Base-by-base conservation (phyloP, 768 basidiomycete species). In the Ramaria rubella region DNA sequence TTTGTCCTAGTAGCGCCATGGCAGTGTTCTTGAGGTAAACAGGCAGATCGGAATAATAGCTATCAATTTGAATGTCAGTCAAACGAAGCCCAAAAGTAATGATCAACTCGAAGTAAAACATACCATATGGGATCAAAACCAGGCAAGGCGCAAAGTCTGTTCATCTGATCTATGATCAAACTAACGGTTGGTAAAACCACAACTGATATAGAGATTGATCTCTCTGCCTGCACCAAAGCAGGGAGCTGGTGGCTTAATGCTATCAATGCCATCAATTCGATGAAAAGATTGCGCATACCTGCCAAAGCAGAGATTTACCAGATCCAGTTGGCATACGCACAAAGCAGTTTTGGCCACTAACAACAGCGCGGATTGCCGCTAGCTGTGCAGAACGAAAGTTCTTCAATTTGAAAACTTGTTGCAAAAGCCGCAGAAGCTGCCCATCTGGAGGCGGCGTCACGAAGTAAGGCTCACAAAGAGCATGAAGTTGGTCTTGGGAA, bases 231-330 rank as follows among this genome's bases (percentile, higher is more conserved):
- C 19, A 33, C 43, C 12, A 56, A 8, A 26, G 55, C 55, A 31
- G 55, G 42, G 19, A 56, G 30, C 55, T 56, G 27, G 5, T 45
- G 4, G 27, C 12, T 33, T 33, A 14, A 12, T 15, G 27, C 12
- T 11, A 17, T n/a, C 12, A 34, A 6, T 51, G 12, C 5, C 6
- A 31, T 19, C 26, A 51, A 33, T 21, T 15, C 17, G 19, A 4
- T 34, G 9, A 6, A 27, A 30, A 31, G 11, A 48, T 2, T 11
- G 14, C 8, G 33, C 55, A 14, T 5, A 56, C 55, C 23, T 56
- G 55, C 55, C 55, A 56, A 5, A 48, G 21, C 27, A 56, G 43
- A 14, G 55, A 56, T 36, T 56, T 56, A 5, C 55, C 55, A 14
- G 55, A 46, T 49, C 55, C 55, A 3, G 55, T 56, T 29, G 55